Evolutionary conservation across 2,329 filamentous ascomycete species (phyloP), one percentile per base, ranked within the genome.

Genomic region (Penicillium sp.): DNA sequence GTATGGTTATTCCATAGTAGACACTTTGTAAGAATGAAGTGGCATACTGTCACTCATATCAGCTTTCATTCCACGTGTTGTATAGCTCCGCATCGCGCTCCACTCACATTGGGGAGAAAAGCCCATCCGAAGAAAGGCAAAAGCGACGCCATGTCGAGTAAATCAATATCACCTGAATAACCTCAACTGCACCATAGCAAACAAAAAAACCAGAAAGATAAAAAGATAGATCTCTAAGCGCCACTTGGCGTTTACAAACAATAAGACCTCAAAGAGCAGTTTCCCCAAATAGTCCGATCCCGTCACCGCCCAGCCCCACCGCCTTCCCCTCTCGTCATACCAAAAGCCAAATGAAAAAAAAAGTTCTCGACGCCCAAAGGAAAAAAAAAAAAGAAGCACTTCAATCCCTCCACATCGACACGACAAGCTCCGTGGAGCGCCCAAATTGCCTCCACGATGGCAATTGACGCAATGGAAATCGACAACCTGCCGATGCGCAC

Each of bases 1-100:
- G 91, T 72, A 96, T 93, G 54, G 90, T 90, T 65, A 97, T 77
- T 68, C 87, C 83, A 78, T 97, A 99, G 78, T 92, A 94, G 65
- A 95, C 80, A 60, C 83, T 82, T 73, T 97, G 93, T 6, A 89
- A 73, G 79, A 88, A 90, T 61, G 85, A 84, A 38, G 91, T 92
- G 48, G 87, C 88, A 66, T 93, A 84, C 90, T 95, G 49, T 50
- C 29, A 36, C 47, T 25, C 7, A 10, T 51, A 51, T 65, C 46
- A 64, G 60, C 54, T 36, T 5, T 33, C 10, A 40, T 40, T 51
- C 38, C 44, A 47, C 40, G 34, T 29, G 8, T 31, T 56, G n/a
- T 43, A 36, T 27, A 51, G 48, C 48, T 56, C 44, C 46, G 59
- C 56, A 57, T 44, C 11, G 29, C 36, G 43, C 36, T 59, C 44